Base-by-base conservation (phyloP, 495 filamentous ascomycete genomes). In the Mycothermus thermophilus region DNA sequence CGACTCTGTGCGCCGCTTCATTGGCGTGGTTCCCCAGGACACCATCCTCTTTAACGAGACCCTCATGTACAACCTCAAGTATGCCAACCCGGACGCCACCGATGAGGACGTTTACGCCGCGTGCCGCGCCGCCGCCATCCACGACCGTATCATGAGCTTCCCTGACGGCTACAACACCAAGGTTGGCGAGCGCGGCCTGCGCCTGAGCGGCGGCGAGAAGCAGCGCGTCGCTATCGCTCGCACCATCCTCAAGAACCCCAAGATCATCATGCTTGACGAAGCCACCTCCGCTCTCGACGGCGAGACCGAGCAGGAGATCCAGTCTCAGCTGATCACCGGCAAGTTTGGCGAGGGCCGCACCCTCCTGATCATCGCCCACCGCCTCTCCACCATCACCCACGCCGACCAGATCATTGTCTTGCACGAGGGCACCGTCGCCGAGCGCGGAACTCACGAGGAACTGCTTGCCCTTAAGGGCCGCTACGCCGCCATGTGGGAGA, bases 1-100 rank as follows among this genome's bases (percentile, higher is more conserved):
- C 49, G 83, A 96, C 57, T 92, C 84, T n/a, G 59, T 97, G 24
- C 79, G 90, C 35, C 69, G 69, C 28, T 78, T 83, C 47, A 93
- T 96, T 48, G 90, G 90, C 20, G 90, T 97, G 33, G 90, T 97
- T 13, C 90, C 90, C 8, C 90, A 97, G 55, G 90, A 97, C 47
- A 94, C 87, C 1, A 77, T 93, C 8, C 66, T 97, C 32, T 97
- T 97, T 71, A 96, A 97, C 53, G 90, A 96, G 57, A 81, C 80
- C 0, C 56, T 97, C 36, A 93, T 96, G 90, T 73, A 96, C 61
- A 97, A 97, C 47, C 62, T 97, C 35, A 83, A 78, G 57, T 97
- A 97, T 52, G 92, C 92, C 27, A 92, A 92, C 53, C 84, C 80
- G 21, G 50, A 67, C 22, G 88, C 79, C 10, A 80, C 81, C 0